A percentile compares a stretch with the other conserved stretches of the same genome.
Evolutionary conservation across 345 rosid genomes (phyloP).

Genomic region (Eucalyptus rudis): DNA sequence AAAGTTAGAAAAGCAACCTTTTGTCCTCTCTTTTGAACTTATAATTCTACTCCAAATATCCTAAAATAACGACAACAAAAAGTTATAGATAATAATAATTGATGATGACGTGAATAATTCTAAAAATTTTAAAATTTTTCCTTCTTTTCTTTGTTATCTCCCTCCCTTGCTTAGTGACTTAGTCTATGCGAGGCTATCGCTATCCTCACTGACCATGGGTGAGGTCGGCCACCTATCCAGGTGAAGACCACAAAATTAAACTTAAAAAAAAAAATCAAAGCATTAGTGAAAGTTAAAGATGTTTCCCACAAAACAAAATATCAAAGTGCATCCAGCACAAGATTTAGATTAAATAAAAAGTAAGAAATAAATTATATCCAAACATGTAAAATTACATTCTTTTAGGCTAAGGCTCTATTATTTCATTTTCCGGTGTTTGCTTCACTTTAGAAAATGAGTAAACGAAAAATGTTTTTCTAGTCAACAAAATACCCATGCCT

Average conservation of each 20-base stretch:
- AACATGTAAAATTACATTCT: neutral
- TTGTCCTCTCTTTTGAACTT: neutral
- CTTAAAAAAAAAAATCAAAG: neutral
- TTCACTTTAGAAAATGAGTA: no score
- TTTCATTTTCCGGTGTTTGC: no score
- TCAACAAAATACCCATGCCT: no score
- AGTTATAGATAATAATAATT: neutral
- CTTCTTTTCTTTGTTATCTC: no score
- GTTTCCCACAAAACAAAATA: neutral
- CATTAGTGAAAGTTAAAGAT: neutral
- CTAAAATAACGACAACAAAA: neutral
- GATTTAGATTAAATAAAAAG: neutral
- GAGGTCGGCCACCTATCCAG: neutral
- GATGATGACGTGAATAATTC: fast-evolving
- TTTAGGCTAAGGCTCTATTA: neutral
- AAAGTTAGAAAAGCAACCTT: neutral
- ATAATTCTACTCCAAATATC: neutral
- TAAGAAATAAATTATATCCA: neutral
- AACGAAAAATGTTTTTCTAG: no score
- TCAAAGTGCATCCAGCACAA: neutral
- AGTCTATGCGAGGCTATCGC: neutral
- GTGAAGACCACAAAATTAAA: neutral
- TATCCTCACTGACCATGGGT: neutral
- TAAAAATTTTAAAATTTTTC: fast-evolving
- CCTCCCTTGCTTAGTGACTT: neutral